phyloP scores from a whole-genome alignment of 2,329 filamentous ascomycete species.

The Amesomyces nigricolor region DNA sequence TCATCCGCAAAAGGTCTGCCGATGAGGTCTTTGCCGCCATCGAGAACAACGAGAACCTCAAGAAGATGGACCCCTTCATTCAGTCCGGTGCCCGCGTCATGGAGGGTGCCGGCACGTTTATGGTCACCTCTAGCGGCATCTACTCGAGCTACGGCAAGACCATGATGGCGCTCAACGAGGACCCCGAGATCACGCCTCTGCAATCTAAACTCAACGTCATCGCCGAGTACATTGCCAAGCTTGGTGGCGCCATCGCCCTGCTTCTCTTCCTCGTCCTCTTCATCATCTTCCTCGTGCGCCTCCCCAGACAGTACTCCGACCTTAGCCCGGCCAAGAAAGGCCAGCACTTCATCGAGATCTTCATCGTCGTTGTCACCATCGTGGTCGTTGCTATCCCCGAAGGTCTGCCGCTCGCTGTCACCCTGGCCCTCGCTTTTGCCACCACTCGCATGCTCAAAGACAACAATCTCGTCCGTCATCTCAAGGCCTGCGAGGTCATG shows the following conservation, averaged over 20 bases:
- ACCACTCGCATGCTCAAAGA: slow-evolving; percentile 73
- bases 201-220: slow-evolving; percentile 71
- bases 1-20: slow-evolving; percentile 61
- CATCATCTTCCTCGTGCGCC: slow-evolving; percentile 72
- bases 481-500: slow-evolving; percentile 77
- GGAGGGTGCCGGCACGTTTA: slow-evolving; percentile 68
- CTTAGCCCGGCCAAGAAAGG: slow-evolving; percentile 66
- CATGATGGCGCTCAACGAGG: slow-evolving; percentile 66
- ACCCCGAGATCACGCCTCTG: slow-evolving; percentile 69
- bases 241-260: slow-evolving; percentile 71
- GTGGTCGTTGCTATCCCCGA: slow-evolving; percentile 77
- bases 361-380: slow-evolving; percentile 73
- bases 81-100: slow-evolving; percentile 77
- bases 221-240: slow-evolving; percentile 71
- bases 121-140: slow-evolving; percentile 67
- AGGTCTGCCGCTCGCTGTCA: slow-evolving; percentile 72
- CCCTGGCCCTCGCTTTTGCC: slow-evolving; percentile 68
- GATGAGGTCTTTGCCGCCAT: slow-evolving; percentile 67
- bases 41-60: slow-evolving; percentile 57
- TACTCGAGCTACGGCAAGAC: slow-evolving; percentile 73
- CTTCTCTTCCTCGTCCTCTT: slow-evolving; percentile 79
- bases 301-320: slow-evolving; percentile 45
- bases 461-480: slow-evolving; percentile 69
- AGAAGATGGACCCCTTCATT: slow-evolving; percentile 77
- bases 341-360: slow-evolving; percentile 68